Evolutionary conservation across 805 yeast genomes (phyloP), one percentile per base, ranked within the genome.

Genomic region (Barnettozyma vustinii): DNA sequence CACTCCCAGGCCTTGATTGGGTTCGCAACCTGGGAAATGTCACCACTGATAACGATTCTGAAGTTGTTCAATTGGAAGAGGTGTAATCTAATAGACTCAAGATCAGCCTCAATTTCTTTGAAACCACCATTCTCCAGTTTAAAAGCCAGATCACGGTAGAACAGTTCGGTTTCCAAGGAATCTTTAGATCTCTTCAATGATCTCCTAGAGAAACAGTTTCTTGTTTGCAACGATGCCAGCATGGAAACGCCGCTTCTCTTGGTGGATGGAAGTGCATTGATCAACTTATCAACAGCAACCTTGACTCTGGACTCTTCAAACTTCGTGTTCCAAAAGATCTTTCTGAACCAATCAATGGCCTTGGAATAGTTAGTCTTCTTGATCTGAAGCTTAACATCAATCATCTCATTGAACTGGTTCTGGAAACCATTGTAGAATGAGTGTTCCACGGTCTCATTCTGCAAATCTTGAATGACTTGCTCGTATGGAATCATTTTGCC

Each of bases 331-430:
- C 79, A 82, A 57, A 90, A 66, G 18, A 86, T 73, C 50, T 81
- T 80, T 40, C 72, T 66, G 40, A 87, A 70, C 98, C 98, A 94
- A 21, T 80, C 76, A 37, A 91, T 80, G 1, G 92, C 89, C 42
- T 75, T 75, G 0, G 55, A 48, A 60, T 91, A 94, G 50, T 89
- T 81, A 9, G 70, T 72, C 9, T 72, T 70, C 56, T 77, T 81
- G 40, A 84, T 83, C 54, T 81, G 78, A 39, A 91, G 70, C 48
- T 72, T 77, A 10, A 90, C 71, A 49, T 76, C 72, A 36, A 88
- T 64, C 23, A 84, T 62, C 60, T 94, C 97, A 15, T 80, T 79
- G 58, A 83, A 81, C 51, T 75, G 76, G 37, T 78, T 76, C 27
- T 77, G 76, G 51, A 79, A 75, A 2, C 90, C 83, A 40, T 74